Conservation (phyloP, 176 grass and related monocot genomes). For the Aechmea fasciata region DNA sequence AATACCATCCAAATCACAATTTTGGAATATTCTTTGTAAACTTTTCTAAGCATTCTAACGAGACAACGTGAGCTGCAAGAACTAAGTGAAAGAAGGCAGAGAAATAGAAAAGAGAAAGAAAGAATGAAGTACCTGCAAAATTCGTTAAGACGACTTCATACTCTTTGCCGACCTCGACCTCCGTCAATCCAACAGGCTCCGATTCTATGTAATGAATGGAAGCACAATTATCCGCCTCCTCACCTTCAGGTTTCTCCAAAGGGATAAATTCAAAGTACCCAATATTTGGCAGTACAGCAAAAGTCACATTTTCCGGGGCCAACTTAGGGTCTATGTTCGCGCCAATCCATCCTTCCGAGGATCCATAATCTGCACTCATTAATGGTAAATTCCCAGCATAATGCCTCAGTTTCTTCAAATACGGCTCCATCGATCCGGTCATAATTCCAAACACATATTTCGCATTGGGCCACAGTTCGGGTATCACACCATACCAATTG, state of each 20-base stretch:
- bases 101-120: background rate
- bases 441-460: constrained; percentile 88
- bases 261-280: constrained; percentile 98
- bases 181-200: constrained; percentile 70
- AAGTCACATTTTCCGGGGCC: constrained; percentile 66
- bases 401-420: constrained; percentile 83
- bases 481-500: constrained; percentile 92
- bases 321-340: constrained; percentile 61
- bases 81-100: background rate
- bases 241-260: constrained; percentile 49
- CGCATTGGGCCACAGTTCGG: constrained; percentile 84
- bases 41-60: background rate
- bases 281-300: constrained; percentile 66
- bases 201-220: constrained; percentile 71
- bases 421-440: constrained; percentile 99
- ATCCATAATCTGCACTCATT: constrained; percentile 79
- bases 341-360: constrained; percentile 96
- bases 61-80: background rate
- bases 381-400: constrained; percentile 80
- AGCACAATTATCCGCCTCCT: constrained; percentile 44
- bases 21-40: too few species aligned
- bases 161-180: constrained; percentile 69
- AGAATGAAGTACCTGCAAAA: constrained; percentile 49
- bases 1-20: too few species aligned
- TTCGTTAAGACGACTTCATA: constrained; percentile 85